Base-by-base conservation (phyloP, 192 early-diverging fungal species). In the Coemansia biformis region DNA sequence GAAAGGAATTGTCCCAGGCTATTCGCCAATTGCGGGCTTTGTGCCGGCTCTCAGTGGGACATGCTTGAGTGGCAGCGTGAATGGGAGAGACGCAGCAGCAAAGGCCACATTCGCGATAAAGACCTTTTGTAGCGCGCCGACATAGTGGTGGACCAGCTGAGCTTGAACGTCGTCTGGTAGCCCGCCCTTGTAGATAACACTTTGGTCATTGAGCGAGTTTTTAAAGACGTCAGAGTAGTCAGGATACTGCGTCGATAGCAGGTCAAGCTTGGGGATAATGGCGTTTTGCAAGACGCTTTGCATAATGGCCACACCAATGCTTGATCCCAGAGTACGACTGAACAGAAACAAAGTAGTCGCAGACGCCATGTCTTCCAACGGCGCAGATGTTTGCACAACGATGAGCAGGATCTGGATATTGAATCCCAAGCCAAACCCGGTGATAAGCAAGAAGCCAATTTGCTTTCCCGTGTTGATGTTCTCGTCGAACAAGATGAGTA, bases 271-370 rank as follows among this genome's bases (percentile, higher is more conserved):
- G 16, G 72, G 63, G 29, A 59, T 29, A 1, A 66, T 45, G 8
- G 42, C 48, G 50, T 63, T 64, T 63, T 80, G 78, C 64, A 83
- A 76, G 13, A 81, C 55, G 35, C 77, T 73, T 23, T 73, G 76
- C 37, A 77, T 67, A 30, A 79, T 63, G 10, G 80, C 81, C 15
- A 87, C 29, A 16, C 83, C 81, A 41, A 85, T 68, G 19, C 63
- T 75, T 3, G 77, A 66, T 6, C 82, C 85, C 11, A 83, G 57
- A 38, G 73, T 66, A 21, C 83, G 82, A 52, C 76, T 81, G 32
- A 87, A 88, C n/a, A 79, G 63, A 9, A 78, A 71, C 37, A 83
- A 61, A 0, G 83, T 72, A 0, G 86, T 88, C 22, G 77, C 81
- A 11, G 82, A 38, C 2, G 86, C 87, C 51, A 89, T 80, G 8